Evolutionary conservation across 2,329 filamentous ascomycete genomes (phyloP), one percentile per base, ranked within the genome.

Genomic region (Fusarium drepaniforme): DNA sequence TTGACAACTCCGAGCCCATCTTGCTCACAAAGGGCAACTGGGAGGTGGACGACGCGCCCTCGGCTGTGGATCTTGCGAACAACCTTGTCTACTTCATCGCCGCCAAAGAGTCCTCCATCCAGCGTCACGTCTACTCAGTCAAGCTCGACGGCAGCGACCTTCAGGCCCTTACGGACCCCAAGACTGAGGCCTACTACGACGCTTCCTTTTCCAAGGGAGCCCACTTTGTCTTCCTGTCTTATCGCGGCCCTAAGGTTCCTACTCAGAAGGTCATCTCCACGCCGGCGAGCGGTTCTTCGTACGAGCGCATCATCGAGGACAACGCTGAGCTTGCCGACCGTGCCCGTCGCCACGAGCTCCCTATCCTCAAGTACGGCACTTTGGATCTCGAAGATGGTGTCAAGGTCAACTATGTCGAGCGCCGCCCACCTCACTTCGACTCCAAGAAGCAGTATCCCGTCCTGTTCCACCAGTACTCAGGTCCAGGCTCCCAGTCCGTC

Each of bases 381-480:
- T 89, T 99, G 60, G 93, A 93, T n/a, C 90, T 98, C 18, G 79
- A 74, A n/a, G 93, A 97, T 72, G 94, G 92, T 37, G 92, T 93
- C 76, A 90, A 92, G 21, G 85, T 91, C 77, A 91, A 91, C 83
- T 91, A 90, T 76, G 86, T 98, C 16, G 97, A 99, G 83, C 93
- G 95, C 35, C 93, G 95, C 1, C 97, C 97, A 8, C 93, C 96
- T 2, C 93, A 98, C 83, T 99, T 98, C 81, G 90, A 95, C 81
- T 87, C 91, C 21, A 92, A 91, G 78, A 96, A 94, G 84, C 92
- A 93, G 80, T 98, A 99, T 78, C 97, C 97, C 0, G 95, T 99
- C 1, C 89, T 99, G 6, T 99, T 99, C 87, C 93, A 94, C 79
- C 92, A 98, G 69, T 99, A 99, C 85, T 96, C 94, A 28, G 97